phyloP scores from a whole-genome alignment of 1,139 yeast species.

The Citeromyces siamensis region DNA sequence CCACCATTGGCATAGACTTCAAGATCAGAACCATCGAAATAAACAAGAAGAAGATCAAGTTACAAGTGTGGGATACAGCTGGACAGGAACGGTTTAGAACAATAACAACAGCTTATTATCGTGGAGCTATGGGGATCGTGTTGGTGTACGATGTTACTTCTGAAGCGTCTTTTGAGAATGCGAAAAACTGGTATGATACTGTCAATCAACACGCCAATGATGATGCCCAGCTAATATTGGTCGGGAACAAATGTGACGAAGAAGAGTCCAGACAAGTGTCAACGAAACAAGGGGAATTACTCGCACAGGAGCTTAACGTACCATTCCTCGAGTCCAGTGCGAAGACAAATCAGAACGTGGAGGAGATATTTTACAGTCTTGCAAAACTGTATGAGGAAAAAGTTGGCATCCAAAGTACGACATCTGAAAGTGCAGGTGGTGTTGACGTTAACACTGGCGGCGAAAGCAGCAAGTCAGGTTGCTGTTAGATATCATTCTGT shows the following conservation, averaged over 20 bases:
- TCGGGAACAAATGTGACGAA: slow-evolving; percentile 92
- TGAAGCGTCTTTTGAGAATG: slow-evolving; percentile 79
- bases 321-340: slow-evolving; percentile 96
- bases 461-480: slow-evolving; percentile 4
- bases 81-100: slow-evolving; percentile 98
- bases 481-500: slow-evolving; percentile 3
- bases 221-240: slow-evolving; percentile 86
- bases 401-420: slow-evolving; percentile 27
- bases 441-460: slow-evolving; percentile 5
- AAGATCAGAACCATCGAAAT: slow-evolving; percentile 93
- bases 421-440: slow-evolving; percentile 6
- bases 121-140: slow-evolving; percentile 98
- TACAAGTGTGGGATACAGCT: slow-evolving; percentile 99
- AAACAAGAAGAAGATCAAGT: slow-evolving; percentile 83
- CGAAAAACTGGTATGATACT: slow-evolving; percentile 86
- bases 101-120: slow-evolving; percentile 93
- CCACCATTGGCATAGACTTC: slow-evolving; percentile 97
- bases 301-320: slow-evolving; percentile 80
- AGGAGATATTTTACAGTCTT: slow-evolving; percentile 79
- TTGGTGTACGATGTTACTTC: slow-evolving; percentile 95
- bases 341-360: slow-evolving; percentile 85
- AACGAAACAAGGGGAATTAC: slow-evolving; percentile 77
- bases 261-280: slow-evolving; percentile 66
- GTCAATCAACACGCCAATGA: slow-evolving; percentile 95
- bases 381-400: slow-evolving; percentile 84